Evolutionary conservation across 1,139 yeast genomes (phyloP), one percentile per base, ranked within the genome.

Genomic region (Taphrina populina): DNA sequence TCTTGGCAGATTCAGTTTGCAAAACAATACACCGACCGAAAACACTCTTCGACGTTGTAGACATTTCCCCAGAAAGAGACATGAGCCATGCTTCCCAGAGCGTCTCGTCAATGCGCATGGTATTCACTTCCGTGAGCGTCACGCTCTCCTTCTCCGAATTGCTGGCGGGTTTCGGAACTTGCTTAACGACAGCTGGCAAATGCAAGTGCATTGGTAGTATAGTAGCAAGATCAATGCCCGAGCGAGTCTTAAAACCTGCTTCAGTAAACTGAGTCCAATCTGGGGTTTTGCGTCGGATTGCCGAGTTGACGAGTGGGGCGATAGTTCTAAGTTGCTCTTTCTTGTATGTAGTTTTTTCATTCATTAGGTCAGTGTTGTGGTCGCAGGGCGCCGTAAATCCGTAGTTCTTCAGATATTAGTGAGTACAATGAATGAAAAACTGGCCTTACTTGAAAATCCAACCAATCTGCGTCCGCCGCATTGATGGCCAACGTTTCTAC

Each of bases 31-130:
- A 15, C 20, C 44, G 43, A 10, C 53, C 53, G 29, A 47, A 47
- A 5, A 27, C 37, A 13, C 44, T 29, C n/a, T 39, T 37, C 27
- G 27, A 29, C 13, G 17, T 15, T 3, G 29, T 20, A 21, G 44
- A 27, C 20, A 30, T 35, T 36, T 47, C 53, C 19, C 36, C 29
- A 13, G 53, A 34, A 13, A 47, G 26, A 15, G 53, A 26, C 17
- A 24, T 36, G n/a, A 47, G 30, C 53, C 53, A 47, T 15, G 53
- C 34, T 7, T 19, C 33, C 53, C 53, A 47, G 8, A 47, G 23
- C 8, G 19, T 39, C 11, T 37, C 29, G 24, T 47, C 53, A 6
- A 47, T 20, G 21, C 30, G 43, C 11, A 37, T 39, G 20, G 40
- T 47, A 23, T 36, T 26, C 27, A 47, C 45, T 24, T 40, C 45